Conservation (phyloP, 257 asterid species). For the Anisodus acutangulus region DNA sequence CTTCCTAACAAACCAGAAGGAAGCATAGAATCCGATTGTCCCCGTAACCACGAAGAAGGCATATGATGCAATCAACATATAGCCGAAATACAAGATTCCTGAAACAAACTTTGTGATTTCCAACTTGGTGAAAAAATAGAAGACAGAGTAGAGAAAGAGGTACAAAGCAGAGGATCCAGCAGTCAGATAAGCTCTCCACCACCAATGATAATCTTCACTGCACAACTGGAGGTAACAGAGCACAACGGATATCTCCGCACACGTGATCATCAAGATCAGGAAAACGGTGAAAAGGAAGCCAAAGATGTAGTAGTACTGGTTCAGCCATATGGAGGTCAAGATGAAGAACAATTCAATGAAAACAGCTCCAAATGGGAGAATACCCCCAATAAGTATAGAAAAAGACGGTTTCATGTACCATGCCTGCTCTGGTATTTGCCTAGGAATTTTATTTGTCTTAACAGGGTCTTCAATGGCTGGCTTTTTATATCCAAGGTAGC, state of each 20-base stretch:
- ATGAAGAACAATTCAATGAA: conserved; percentile 66
- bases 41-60: conserved; percentile 68
- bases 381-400: conserved; percentile 67
- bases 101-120: conserved; percentile 61
- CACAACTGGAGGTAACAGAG: conserved; percentile 78
- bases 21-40: conserved; percentile 65
- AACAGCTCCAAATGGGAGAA: conserved; percentile 75
- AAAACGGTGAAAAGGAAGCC: conserved; percentile 66
- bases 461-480: conserved; percentile 59
- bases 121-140: conserved; percentile 65
- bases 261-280: conserved; percentile 61
- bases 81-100: conserved; percentile 56
- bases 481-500: conserved; percentile 63
- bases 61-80: conserved; percentile 61
- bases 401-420: conserved; percentile 68
- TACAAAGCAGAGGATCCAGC: conserved; percentile 71
- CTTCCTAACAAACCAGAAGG: conserved; percentile 68
- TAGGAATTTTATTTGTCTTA: conserved; percentile 66
- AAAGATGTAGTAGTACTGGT: conserved; percentile 68
- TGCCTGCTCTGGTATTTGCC: conserved; percentile 72
- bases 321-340: conserved; percentile 66
- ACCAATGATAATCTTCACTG: conserved; percentile 74
- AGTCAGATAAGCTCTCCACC: conserved; percentile 74
- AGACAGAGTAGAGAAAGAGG: conserved; percentile 65
- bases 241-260: conserved; percentile 64